Evolutionary conservation across 805 yeast species (phyloP).

Genomic region (Metschnikowia proteae): DNA sequence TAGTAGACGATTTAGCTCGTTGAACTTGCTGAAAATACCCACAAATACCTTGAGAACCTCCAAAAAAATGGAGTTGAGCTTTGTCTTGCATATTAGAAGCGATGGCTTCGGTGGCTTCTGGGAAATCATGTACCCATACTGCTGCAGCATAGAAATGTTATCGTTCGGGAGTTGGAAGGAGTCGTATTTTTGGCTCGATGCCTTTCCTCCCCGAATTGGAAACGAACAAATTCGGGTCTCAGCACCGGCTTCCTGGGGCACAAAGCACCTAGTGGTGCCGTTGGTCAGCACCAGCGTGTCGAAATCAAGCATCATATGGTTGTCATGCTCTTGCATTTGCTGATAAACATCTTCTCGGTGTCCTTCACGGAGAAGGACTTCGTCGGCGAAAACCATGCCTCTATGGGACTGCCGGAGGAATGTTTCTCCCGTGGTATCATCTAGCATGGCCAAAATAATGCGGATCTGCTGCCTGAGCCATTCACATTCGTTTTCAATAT

Average conservation of each 20-base stretch:
- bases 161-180: slow-evolving; percentile 9
- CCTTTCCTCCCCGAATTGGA: neutral
- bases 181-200: neutral
- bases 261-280: neutral
- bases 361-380: slow-evolving; percentile 26
- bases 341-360: slow-evolving; percentile 25
- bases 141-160: slow-evolving; percentile 18
- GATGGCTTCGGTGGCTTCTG: slow-evolving; percentile 26
- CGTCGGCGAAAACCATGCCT: slow-evolving; percentile 32
- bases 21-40: slow-evolving; percentile 28
- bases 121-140: slow-evolving; percentile 23
- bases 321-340: slow-evolving; percentile 11
- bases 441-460: slow-evolving; percentile 37
- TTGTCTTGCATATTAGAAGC: slow-evolving; percentile 27
- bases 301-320: slow-evolving; percentile 2
- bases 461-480: slow-evolving; percentile 44
- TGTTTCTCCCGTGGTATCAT: slow-evolving; percentile 32
- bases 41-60: slow-evolving; percentile 34
- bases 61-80: slow-evolving; percentile 34
- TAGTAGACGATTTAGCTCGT: slow-evolving; percentile 23
- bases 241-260: neutral
- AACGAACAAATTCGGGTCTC: neutral
- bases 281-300: slow-evolving; percentile 1
- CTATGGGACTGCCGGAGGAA: slow-evolving; percentile 17
- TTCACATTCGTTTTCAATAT: slow-evolving; percentile 40